Conservation (phyloP, 139 green algal genomes). For the Chlorella sp. region DNA sequence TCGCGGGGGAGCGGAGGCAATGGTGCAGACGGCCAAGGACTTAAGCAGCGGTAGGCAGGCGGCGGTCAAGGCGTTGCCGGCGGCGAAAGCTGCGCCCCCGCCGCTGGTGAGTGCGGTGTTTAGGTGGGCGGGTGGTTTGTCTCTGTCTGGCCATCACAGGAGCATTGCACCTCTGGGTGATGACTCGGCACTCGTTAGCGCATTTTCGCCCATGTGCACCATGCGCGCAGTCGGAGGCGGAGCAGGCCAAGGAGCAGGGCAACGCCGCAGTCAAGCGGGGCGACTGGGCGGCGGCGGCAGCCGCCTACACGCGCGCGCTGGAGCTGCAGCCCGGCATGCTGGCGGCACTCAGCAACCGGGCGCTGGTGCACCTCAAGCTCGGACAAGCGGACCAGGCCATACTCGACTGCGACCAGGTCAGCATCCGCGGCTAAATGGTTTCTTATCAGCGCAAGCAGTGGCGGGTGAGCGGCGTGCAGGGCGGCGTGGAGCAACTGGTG, state of each 20-base stretch:
- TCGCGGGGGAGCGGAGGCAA: too few relatives aligned
- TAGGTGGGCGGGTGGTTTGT: background rate
- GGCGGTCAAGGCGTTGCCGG: too few relatives aligned
- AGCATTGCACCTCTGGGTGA: background rate
- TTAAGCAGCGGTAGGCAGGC: too few relatives aligned
- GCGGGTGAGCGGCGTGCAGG: too few relatives aligned
- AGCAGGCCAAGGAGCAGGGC: slow-evolving; percentile 59
- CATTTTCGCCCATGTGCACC: background rate
- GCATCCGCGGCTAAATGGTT: too few relatives aligned
- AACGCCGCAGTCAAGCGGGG: slow-evolving; percentile 72
- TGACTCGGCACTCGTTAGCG: background rate
- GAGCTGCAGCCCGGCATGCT: slow-evolving; percentile 30
- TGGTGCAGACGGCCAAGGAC: too few relatives aligned
- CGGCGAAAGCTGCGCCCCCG: too few relatives aligned
- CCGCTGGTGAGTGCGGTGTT: too few relatives aligned
- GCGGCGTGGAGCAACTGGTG: background rate
- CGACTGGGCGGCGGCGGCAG: slow-evolving; percentile 46
- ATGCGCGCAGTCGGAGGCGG: too few relatives aligned
- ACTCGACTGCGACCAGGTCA: background rate
- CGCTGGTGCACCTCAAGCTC: slow-evolving; percentile 50
- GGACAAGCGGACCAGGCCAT: background rate
- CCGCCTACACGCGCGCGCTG: slow-evolving; percentile 41
- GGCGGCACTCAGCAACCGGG: slow-evolving; percentile 70
- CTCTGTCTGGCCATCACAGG: background rate
- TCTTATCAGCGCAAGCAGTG: too few relatives aligned